Evolutionary conservation across 495 filamentous ascomycete species (phyloP), one percentile per base, ranked within the genome.

Genomic region (Wilcoxina mikolae): DNA sequence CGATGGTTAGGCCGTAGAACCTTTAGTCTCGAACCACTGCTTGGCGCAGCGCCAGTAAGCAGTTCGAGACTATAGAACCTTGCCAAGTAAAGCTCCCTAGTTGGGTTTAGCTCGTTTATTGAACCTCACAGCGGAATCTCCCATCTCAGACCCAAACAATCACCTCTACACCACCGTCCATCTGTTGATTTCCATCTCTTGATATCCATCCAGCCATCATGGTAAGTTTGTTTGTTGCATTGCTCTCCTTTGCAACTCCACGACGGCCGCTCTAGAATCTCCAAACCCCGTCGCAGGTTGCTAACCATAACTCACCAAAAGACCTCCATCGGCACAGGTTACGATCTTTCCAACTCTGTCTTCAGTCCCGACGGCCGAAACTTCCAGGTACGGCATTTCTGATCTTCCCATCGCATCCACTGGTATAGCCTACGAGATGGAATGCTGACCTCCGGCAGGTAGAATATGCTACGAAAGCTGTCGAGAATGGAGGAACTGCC

Each of bases 251-350:
- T 28, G 1, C 23, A 23, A 1, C 29, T 44, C 45, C 7, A 23
- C 20, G 26, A 33, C n/a, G 17, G 35, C 39, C 7, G 25, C 23
- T 27, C 22, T n/a, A 31, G 17, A 27, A 17, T 24, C 2, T 7
- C 22, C 50, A 10, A 10, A 17, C 7, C 3, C 25, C 39, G 27
- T n/a, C n/a, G 39, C 11, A 20, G 18, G 51, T 24, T 44, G 33
- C 51, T 45, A 45, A 54, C 28, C 7, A 5, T 26, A 25, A 26
- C 24, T 54, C 28, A 53, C 12, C 18, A 5, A 20, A 43, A 96
- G 91, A 98, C 91, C 65, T 98, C 91, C 64, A 98, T 98, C 81
- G 91, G 91, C 68, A 98, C 91, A 63, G 91, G 91, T 65, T 98
- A 98, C 73, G 91, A 98, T 79, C 84, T 98, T 67, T 84, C 85